Evolutionary conservation across 495 filamentous ascomycete species (phyloP).

Genomic region (Xylaria palmicola): DNA sequence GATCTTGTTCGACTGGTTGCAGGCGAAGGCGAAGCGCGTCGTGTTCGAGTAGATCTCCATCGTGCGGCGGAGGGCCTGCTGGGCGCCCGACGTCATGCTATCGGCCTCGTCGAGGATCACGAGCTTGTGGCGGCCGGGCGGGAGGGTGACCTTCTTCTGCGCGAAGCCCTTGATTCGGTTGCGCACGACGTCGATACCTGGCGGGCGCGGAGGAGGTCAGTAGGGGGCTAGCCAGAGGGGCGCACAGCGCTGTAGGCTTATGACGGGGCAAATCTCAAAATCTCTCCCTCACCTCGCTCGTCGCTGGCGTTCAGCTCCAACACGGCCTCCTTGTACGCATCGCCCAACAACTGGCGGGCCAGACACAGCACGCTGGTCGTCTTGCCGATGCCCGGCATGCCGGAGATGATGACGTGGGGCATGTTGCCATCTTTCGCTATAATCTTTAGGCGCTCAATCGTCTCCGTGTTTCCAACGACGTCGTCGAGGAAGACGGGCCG

Average conservation of each 20-base stretch:
- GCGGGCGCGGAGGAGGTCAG: background rate
- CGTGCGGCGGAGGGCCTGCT: conserved; percentile 91
- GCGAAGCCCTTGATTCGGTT: conserved; percentile 98
- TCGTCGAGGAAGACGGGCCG: conserved; percentile 92
- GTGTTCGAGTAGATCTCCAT: conserved; percentile 99
- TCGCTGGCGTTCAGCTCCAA: conserved; percentile 95
- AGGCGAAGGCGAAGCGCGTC: conserved; percentile 96
- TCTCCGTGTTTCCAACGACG: conserved; percentile 96
- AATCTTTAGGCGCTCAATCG: conserved; percentile 95
- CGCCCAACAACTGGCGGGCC: conserved; percentile 85
- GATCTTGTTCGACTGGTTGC: conserved; percentile 99
- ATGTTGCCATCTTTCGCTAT: conserved; percentile 99
- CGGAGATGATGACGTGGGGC: conserved; percentile 98
- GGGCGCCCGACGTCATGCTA: conserved; percentile 94
- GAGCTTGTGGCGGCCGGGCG: conserved; percentile 86
- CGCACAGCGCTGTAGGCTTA: too few relatives aligned
- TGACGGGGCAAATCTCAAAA: background rate
- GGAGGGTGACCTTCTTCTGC: conserved; percentile 98
- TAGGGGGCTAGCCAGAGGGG: too few relatives aligned
- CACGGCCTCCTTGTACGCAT: conserved; percentile 96
- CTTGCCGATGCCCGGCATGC: conserved; percentile 99
- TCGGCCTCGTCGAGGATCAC: conserved; percentile 98
- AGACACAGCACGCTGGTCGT: conserved; percentile 95
- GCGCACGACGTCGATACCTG: conserved; percentile 95
- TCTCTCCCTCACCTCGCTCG: conserved; percentile 77